Evolutionary conservation across 2,329 filamentous ascomycete species (phyloP), one percentile per base, ranked within the genome.

Genomic region (Calycina marina): DNA sequence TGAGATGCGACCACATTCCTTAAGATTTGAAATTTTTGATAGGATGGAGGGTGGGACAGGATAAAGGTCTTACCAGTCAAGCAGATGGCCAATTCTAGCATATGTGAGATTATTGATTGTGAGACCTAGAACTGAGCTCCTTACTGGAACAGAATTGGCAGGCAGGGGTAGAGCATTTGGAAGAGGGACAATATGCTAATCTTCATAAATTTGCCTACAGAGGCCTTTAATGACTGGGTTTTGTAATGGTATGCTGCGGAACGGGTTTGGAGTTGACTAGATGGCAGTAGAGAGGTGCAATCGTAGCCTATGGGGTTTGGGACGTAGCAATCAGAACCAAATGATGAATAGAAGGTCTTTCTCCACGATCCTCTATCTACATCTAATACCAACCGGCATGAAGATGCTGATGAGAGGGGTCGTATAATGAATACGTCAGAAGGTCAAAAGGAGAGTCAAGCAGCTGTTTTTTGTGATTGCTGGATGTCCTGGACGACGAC

Each of bases 21-120:
- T 30, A 1, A 42, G 25, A 36, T 48, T 40, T 8, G 41, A 35
- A 20, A 38, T 45, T 18, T 41, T 25, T 3, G 20, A 22, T 5
- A 45, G 44, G 2, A 37, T 45, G 3, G 42, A 43, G 6, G 37
- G 12, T 6, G 46, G 46, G 12, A 45, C 33, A 18, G 44, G 44
- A 31, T 49, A 43, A 6, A 49, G 36, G 18, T 45, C 46, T 46
- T 44, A 50, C 45, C 45, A 48, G 1, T 44, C 44, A 4, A 45
- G 14, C 10, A 46, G 15, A 34, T 44, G 32, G 3, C 43, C 43
- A 25, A 41, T 10, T 14, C 40, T 32, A 15, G 45, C 39, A 39
- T 49, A 49, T 6, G 34, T 40, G 24, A 47, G 28, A 18, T 47
- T 46, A 20, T 48, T 50, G n/a, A 39, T 41, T 3, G 45, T 47